Evolutionary conservation across 805 yeast species (phyloP), one percentile per base, ranked within the genome.

Genomic region (Lachancea fermentati): DNA sequence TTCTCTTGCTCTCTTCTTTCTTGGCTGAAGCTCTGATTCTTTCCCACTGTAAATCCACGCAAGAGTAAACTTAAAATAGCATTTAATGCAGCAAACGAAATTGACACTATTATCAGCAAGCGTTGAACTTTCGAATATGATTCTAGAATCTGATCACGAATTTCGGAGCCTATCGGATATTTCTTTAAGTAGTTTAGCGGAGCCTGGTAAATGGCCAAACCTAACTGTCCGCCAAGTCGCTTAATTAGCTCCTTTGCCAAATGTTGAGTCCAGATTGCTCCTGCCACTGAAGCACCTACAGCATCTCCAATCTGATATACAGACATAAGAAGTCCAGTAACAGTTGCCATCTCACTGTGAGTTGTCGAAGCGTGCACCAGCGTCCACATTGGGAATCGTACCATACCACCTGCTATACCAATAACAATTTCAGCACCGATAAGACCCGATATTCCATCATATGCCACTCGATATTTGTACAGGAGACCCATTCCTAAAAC

Each of bases 331-430:
- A 79, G 58, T 2, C 84, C 71, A 32, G 78, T 71, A 22, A 75
- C 70, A 34, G 74, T 71, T 8, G 84, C 85, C 78, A 80, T 73
- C 58, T 73, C 69, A 52, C 76, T 80, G 60, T 80, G 88, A 47
- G 67, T 71, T 28, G 76, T 71, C 41, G 74, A 66, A 0, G 85
- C 66, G 53, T 76, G 78, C 45, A 78, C 71, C 29, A 81, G 70
- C 4, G 76, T 78, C 54, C 76, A 82, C 7, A 78, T 68, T 3
- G 81, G 71, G 51, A 78, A 79, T 12, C 82, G 76, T 66, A 81
- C 78, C 57, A 81, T 74, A n/a, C 85, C 85, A 33, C 84, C 84
- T 49, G 85, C 88, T 43, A 83, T 69, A 49, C 89, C 89, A 49
- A 79, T 58, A 12, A 82, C 55, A 54, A 79, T 72, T 46, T 76